Evolutionary conservation across 352 stramenopile genomes (phyloP), one percentile per base, ranked within the genome.

Genomic region (Thalassiosira exigua): DNA sequence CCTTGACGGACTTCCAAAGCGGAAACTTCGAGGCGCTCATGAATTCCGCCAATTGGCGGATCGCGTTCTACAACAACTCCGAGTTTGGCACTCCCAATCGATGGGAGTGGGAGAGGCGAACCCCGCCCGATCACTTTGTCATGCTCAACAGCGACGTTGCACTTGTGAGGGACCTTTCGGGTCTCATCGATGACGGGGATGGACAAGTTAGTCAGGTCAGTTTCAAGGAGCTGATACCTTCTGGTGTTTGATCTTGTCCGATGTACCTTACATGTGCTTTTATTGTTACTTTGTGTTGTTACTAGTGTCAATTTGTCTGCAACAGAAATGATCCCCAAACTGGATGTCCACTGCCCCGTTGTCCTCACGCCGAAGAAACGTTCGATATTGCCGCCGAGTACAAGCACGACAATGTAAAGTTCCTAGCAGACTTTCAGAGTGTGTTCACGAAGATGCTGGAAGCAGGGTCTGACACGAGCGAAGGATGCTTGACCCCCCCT

Each of bases 61-160:
- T 56, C 24, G 39, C 39, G 17, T 66, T 66, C 36, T 21, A 66
- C 29, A 57, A 66, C 22, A 74, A 74, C 46, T 24, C 33, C 4
- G 30, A 53, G 3, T 33, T 70, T 14, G 32, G 17, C 1, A 24
- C 21, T 12, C 30, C 48, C 3, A 60, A 90, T 78, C 44, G 61
- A 26, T 72, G 51, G 30, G 42, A 72, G 33, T 72, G 51, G 30
- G 50, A 62, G 22, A 36, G 53, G 21, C 24, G 46, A 21, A 14
- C 24, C 11, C 17, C 41, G 27, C 27, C 32, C n/a, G 22, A 52
- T 7, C 27, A 48, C 14, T 26, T 22, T 19, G 41, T 78, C 29
- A 71, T 71, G 69, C n/a, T 51, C 24, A 78, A 69, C 54, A 1
- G 21, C 22, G 69, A 78, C 44, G 66, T 78, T 9, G 59, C 69